Conservation (phyloP, 768 basidiomycete genomes). For the Calvatia gigantea region DNA sequence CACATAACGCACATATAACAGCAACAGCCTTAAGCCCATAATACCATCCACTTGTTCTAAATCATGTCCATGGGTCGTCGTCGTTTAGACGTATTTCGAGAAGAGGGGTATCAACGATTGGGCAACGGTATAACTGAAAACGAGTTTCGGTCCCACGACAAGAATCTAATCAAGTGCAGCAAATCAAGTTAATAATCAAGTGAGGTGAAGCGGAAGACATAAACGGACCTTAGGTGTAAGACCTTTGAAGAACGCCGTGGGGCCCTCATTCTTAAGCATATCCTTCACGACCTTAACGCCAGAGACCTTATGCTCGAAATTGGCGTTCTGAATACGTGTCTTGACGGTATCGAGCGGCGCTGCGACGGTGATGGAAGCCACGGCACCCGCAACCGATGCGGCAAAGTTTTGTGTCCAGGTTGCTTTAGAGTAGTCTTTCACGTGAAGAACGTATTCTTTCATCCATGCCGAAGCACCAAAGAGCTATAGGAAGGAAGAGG, state of each 20-base stretch:
- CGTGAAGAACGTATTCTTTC: slow-evolving; percentile 89
- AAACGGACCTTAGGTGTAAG: slow-evolving; percentile 86
- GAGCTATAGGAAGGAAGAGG: slow-evolving; percentile 50
- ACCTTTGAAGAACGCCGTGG: slow-evolving; percentile 89
- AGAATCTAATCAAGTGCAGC: slow-evolving; percentile 73
- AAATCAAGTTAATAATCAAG: too few relatives aligned
- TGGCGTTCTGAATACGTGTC: slow-evolving; percentile 97
- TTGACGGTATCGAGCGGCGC: slow-evolving; percentile 96
- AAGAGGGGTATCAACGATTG: slow-evolving; percentile 94
- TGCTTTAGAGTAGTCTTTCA: slow-evolving; percentile 89
- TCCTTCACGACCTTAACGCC: slow-evolving; percentile 83
- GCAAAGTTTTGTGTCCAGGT: slow-evolving; percentile 98
- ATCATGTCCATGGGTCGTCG: too few relatives aligned
- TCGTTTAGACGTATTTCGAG: slow-evolving; percentile 68
- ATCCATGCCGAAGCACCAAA: slow-evolving; percentile 95
- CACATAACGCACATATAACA: too few relatives aligned
- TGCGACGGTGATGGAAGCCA: slow-evolving; percentile 93
- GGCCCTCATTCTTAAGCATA: slow-evolving; percentile 83
- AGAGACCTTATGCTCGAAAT: slow-evolving; percentile 83
- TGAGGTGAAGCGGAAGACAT: slow-evolving; percentile 1
- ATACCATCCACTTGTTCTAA: background rate
- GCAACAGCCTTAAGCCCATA: too few relatives aligned
- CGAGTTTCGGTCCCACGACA: slow-evolving; percentile 95
- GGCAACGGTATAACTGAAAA: slow-evolving; percentile 97
- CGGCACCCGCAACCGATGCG: slow-evolving; percentile 90